Evolutionary conservation across 2,329 filamentous ascomycete genomes (phyloP).

Genomic region (Beauveria sp.): DNA sequence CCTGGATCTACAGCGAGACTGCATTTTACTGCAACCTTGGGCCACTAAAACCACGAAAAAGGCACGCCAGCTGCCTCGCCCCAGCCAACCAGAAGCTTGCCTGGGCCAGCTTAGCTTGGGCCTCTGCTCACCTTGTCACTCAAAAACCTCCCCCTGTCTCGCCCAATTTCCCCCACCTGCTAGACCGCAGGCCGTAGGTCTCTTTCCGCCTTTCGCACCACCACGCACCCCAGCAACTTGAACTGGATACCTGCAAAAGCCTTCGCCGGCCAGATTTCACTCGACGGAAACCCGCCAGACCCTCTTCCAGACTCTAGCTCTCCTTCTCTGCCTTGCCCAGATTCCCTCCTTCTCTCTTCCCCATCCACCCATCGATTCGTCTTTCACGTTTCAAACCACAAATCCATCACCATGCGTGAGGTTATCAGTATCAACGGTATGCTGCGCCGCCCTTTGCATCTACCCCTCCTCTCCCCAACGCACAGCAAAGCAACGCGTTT

Average conservation of each 20-base stretch:
- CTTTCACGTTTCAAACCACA: constrained; percentile 17
- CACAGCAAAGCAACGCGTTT: constrained; percentile 19
- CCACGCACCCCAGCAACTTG: constrained; percentile 1
- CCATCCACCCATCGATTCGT: constrained; percentile 17
- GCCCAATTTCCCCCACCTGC: constrained; percentile 41
- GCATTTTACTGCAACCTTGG: background rate
- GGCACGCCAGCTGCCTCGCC: background rate
- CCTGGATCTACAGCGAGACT: background rate
- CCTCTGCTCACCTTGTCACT: background rate
- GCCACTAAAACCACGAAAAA: constrained; percentile 7
- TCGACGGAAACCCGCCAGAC: constrained; percentile 7
- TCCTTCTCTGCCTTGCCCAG: background rate
- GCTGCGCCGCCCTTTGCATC: constrained; percentile 24
- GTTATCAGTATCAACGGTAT: constrained; percentile 98
- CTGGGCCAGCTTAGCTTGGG: constrained; percentile 1
- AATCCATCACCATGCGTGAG: constrained; percentile 78
- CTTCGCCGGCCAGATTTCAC: constrained; percentile 3
- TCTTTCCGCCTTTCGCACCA: constrained; percentile 2
- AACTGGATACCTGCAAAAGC: constrained; percentile 10
- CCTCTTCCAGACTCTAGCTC: constrained; percentile 7
- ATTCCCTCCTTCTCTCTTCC: constrained; percentile 15
- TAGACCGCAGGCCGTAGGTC: background rate
- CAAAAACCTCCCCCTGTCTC: constrained; percentile 21
- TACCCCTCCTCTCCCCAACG: constrained; percentile 23
- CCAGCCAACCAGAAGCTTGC: constrained; percentile 1